Conservation (phyloP, 164 flowering plant genomes). For the Taxillus chinensis region DNA sequence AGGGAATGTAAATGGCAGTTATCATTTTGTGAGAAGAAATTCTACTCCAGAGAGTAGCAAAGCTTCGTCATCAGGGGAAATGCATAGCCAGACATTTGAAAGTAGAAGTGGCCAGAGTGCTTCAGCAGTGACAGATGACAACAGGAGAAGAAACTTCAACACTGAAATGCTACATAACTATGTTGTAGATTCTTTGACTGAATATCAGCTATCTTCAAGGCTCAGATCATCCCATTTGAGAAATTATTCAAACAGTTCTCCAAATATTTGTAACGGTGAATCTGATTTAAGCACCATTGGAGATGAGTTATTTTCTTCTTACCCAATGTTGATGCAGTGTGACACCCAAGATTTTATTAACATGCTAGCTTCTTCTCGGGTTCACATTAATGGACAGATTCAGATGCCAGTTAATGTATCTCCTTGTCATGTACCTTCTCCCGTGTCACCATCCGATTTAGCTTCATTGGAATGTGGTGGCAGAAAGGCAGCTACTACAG, state of each 20-base stretch:
- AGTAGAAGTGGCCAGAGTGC: slow-evolving; percentile 33
- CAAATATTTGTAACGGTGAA: slow-evolving; percentile 36
- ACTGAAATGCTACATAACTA: slow-evolving; percentile 22
- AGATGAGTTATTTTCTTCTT: slow-evolving; percentile 39
- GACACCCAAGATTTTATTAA: slow-evolving; percentile 87
- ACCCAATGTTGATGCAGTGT: slow-evolving; percentile 45
- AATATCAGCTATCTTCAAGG: slow-evolving; percentile 37
- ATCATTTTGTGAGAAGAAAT: slow-evolving; percentile 53
- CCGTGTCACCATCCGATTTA: slow-evolving; percentile 47
- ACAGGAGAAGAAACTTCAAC: slow-evolving; percentile 40
- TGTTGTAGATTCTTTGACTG: slow-evolving; percentile 22
- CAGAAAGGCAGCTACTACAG: slow-evolving; percentile 46
- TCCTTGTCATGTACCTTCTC: slow-evolving; percentile 49
- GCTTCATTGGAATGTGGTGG: slow-evolving; percentile 68
- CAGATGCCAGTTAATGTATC: slow-evolving; percentile 56
- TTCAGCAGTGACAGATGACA: slow-evolving; percentile 32
- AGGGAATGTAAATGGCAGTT: slow-evolving; percentile 26
- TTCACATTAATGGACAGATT: slow-evolving; percentile 52
- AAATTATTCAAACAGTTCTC: slow-evolving; percentile 18
- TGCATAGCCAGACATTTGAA: slow-evolving; percentile 34
- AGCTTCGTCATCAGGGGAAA: slow-evolving; percentile 41
- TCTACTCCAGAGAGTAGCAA: slow-evolving; percentile 62
- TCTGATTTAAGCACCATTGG: slow-evolving; percentile 16
- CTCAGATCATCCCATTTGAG: slow-evolving; percentile 33
- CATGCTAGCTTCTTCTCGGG: slow-evolving; percentile 58